Base-by-base conservation (phyloP, 371 early-diverging fungal genomes). In the Mucor sp. region DNA sequence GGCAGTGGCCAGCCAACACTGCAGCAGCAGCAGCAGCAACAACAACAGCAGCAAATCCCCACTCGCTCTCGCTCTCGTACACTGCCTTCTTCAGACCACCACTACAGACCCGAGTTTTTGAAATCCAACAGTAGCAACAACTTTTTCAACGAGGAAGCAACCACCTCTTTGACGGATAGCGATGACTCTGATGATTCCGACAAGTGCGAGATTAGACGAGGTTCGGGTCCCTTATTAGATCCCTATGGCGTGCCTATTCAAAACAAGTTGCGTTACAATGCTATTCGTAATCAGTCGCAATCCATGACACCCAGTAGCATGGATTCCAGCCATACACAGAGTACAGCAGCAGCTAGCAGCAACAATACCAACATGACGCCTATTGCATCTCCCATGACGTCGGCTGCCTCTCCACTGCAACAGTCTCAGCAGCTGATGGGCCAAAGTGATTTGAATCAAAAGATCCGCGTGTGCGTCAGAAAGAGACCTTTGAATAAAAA, bases 381-480 rank as follows among this genome's bases (percentile, higher is more conserved):
- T 15, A 25, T n/a, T 9, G 39, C 63, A 44, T 41, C 62, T 6
- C 47, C 62, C 17, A 27, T 61, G 12, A 28, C 48, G 3, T 27
- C 44, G n/a, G 35, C 30, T 19, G 25, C 21, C 23, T 50, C 33
- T 27, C 56, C 67, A 15, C 33, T 60, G 32, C 67, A 60, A 17
- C 67, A 66, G 19, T 55, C 39, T 7, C 65, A 65, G 14, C 65
- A 58, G 21, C 47, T 41, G n/a, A 55, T 57, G 17, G 58, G 62
- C 5, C 70, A 66, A 44, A 70, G 78, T 30, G 87, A 87, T 43
- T 68, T 90, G 65, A 81, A 74, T 56, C 92, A 92, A 59, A 85
- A 90, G 65, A 97, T 97, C 67, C 90, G 95, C 48, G 97, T 97
- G 30, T 97, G 97, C 71, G 96, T 97, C 35, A 86, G 97, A 65